These are phyloP conservation scores for Flagelloscypha sp. DNA, from an alignment of 768 basidiomycete genomes.

Conservation along the genomic window DNA sequence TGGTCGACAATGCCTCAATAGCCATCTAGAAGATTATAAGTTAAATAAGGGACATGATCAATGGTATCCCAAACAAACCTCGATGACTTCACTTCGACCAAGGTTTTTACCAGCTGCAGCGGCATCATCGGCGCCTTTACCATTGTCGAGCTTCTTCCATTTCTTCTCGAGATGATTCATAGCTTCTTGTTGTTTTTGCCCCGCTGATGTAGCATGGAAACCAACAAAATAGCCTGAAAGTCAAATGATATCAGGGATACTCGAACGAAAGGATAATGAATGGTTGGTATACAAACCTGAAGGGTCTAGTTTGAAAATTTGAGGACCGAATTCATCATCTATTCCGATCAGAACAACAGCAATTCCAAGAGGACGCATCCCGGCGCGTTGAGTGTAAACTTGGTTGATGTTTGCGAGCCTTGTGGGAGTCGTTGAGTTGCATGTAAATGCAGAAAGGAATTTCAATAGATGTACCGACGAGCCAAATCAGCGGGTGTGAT, in stretches of 20 bases:
- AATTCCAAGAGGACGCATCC: slow-evolving; percentile 93
- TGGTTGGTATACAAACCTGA: too few species aligned
- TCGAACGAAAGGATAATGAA: too few species aligned
- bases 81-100: slow-evolving; percentile 74
- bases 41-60: neutral
- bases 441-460: too few species aligned
- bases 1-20: slow-evolving; percentile 88
- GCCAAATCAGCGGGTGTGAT: slow-evolving; percentile 97
- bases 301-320: slow-evolving; percentile 96
- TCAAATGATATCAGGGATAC: too few species aligned
- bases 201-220: slow-evolving; percentile 93
- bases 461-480: too few species aligned
- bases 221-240: slow-evolving; percentile 98
- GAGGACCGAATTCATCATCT: slow-evolving; percentile 89
- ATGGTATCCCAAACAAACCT: slow-evolving; percentile 46
- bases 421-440: too few species aligned
- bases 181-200: slow-evolving; percentile 96
- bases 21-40: slow-evolving; percentile 53
- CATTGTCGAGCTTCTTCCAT: slow-evolving; percentile 90
- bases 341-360: slow-evolving; percentile 95
- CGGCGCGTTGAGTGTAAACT: slow-evolving; percentile 96
- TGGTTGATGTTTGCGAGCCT: slow-evolving; percentile 97
- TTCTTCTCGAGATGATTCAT: slow-evolving; percentile 99
- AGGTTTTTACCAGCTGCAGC: slow-evolving; percentile 67
- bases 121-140: slow-evolving; percentile 72